These are phyloP conservation scores for Claviceps fusiformis DNA, from an alignment of 2,329 filamentous ascomycete species.

Conservation along the genomic window DNA sequence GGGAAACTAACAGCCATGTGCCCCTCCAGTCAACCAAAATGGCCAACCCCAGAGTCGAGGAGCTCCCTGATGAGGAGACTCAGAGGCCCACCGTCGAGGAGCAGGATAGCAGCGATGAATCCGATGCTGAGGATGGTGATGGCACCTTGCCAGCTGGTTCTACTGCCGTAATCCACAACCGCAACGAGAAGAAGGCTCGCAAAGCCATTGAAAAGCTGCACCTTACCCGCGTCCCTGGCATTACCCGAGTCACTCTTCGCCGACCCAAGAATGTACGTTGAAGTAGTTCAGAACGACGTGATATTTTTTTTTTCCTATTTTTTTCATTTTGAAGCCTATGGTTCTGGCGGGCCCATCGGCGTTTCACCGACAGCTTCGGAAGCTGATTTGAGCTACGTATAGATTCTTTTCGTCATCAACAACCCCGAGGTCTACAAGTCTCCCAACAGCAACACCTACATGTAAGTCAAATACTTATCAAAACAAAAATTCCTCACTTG, in stretches of 20 bases:
- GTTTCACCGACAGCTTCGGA: constrained; percentile 4
- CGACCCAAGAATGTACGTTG: constrained; percentile 94
- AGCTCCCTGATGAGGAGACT: constrained; percentile 83
- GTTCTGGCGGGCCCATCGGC: not conserved
- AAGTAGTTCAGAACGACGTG: not conserved
- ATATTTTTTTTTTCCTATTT: no score
- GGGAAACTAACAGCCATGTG: constrained; percentile 3
- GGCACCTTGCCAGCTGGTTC: constrained; percentile 68
- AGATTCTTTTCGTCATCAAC: constrained; percentile 99
- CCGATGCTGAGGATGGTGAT: constrained; percentile 72
- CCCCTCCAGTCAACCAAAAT: constrained; percentile 41
- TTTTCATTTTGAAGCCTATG: not conserved
- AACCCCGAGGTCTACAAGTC: constrained; percentile 99
- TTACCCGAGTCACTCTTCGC: constrained; percentile 94
- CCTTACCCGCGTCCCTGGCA: constrained; percentile 88
- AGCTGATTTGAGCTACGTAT: constrained; percentile 13
- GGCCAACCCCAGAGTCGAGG: constrained; percentile 96
- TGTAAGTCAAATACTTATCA: constrained; percentile 47
- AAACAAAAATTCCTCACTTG: not conserved
- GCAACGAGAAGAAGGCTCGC: constrained; percentile 99
- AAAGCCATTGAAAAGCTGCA: constrained; percentile 99
- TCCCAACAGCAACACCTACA: constrained; percentile 98
- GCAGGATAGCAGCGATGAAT: constrained; percentile 60
- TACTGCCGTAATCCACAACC: constrained; percentile 84
- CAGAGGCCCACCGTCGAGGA: constrained; percentile 70